Evolutionary conservation across 805 yeast species (phyloP).

Genomic region (Candida silvatica): DNA sequence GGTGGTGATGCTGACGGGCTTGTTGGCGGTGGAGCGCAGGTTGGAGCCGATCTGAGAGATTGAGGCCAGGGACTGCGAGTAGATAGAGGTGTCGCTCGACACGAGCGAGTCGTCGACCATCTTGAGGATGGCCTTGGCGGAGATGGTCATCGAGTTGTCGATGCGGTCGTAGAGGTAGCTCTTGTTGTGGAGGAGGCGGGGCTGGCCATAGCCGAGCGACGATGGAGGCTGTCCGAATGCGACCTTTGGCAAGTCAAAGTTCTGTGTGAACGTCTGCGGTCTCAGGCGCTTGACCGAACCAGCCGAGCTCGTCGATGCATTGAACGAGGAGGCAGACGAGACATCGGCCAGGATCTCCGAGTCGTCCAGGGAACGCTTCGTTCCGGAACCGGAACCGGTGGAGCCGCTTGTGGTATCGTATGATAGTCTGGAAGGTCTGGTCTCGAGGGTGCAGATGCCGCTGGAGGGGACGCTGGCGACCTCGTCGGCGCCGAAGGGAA

Average conservation of each 20-base stretch:
- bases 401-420: too few relatives aligned
- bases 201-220: not conserved
- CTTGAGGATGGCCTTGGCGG: constrained; percentile 27
- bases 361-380: not conserved
- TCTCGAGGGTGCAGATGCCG: not conserved
- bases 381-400: too few relatives aligned
- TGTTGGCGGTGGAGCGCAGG: constrained; percentile 4
- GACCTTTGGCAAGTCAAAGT: too few relatives aligned
- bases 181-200: not conserved
- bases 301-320: not conserved
- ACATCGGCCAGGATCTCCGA: not conserved
- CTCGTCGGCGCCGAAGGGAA: not conserved
- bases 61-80: constrained; percentile 14
- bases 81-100: constrained; percentile 26
- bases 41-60: not conserved
- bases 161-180: constrained; percentile 8
- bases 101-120: constrained; percentile 32
- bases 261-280: too few relatives aligned
- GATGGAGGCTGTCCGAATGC: too few relatives aligned
- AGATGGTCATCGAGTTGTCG: constrained; percentile 28
- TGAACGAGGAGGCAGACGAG: not conserved
- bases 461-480: not conserved
- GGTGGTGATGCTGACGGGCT: constrained; percentile 20
- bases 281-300: not conserved
- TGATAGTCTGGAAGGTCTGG: not conserved